These are phyloP conservation scores for Termitomyces sp. DNA, from an alignment of 768 basidiomycete genomes.

Conservation along the genomic window DNA sequence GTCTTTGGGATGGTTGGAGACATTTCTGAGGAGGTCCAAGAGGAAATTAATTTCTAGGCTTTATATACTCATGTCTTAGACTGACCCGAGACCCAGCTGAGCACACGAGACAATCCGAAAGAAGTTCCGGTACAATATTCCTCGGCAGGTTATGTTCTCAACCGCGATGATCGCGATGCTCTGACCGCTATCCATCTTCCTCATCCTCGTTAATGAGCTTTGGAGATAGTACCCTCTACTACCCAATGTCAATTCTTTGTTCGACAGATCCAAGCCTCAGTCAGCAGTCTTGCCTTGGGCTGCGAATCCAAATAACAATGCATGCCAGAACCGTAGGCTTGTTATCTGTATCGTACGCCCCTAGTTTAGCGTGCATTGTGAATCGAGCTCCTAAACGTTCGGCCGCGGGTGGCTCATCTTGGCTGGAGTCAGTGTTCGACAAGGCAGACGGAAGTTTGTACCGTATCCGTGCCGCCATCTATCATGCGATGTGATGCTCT, in stretches of 20 bases:
- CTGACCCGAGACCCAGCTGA: background rate
- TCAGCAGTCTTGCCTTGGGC: background rate
- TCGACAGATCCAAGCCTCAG: background rate
- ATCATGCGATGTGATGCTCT: background rate
- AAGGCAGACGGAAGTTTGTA: background rate
- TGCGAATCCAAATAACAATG: too few species aligned
- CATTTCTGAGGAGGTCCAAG: background rate
- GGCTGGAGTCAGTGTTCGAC: background rate
- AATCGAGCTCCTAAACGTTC: background rate
- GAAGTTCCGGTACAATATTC: background rate
- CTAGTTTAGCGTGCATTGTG: background rate
- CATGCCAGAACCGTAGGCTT: background rate
- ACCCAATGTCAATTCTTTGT: background rate
- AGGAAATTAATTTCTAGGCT: background rate
- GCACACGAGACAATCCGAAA: slow-evolving; percentile 1
- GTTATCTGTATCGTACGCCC: background rate
- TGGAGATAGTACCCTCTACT: background rate
- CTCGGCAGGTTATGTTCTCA: background rate
- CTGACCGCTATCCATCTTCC: background rate
- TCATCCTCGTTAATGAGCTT: background rate
- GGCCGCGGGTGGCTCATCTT: background rate
- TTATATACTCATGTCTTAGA: slow-evolving; percentile 1
- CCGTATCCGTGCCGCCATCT: background rate
- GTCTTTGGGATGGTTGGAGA: slow-evolving; percentile 28
- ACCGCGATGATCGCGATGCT: background rate